phyloP scores from a whole-genome alignment of 2,329 filamentous ascomycete genomes.

The Didymella pomorum region DNA sequence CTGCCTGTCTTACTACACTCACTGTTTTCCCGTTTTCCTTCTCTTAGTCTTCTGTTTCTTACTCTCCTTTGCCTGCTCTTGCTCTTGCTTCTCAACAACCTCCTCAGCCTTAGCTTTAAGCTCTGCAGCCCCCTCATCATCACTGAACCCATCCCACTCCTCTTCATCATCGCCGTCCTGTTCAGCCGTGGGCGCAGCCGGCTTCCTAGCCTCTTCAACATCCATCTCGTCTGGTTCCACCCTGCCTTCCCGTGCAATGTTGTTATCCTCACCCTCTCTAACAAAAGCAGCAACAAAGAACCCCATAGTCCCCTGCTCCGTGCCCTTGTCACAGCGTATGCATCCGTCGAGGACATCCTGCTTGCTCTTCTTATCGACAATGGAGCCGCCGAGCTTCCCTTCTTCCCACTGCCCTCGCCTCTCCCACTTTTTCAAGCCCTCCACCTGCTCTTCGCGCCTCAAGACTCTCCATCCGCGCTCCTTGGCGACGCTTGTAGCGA shows the following conservation, averaged over 20 bases:
- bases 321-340: conserved; percentile 81
- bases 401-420: conserved; percentile 61
- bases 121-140: conserved; percentile 33
- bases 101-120: conserved; percentile 12
- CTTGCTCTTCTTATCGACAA: conserved; percentile 47
- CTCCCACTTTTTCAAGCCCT: conserved; percentile 79
- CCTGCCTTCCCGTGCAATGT: neutral
- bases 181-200: conserved; percentile 7
- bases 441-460: conserved; percentile 73
- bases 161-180: conserved; percentile 39
- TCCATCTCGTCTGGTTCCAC: neutral
- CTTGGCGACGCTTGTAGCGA: conserved; percentile 72
- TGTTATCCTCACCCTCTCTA: conserved; percentile 55
- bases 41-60: conserved; percentile 37
- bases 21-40: conserved; percentile 24
- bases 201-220: neutral
- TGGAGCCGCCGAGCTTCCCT: conserved; percentile 50
- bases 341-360: conserved; percentile 71
- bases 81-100: neutral
- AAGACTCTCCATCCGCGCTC: conserved; percentile 80
- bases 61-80: neutral
- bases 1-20: too few relatives aligned
- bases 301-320: conserved; percentile 85
- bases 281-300: conserved; percentile 95
- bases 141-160: conserved; percentile 57